Conservation (phyloP, 78 protist genomes). For the Dictyostelium brefeldianum region DNA sequence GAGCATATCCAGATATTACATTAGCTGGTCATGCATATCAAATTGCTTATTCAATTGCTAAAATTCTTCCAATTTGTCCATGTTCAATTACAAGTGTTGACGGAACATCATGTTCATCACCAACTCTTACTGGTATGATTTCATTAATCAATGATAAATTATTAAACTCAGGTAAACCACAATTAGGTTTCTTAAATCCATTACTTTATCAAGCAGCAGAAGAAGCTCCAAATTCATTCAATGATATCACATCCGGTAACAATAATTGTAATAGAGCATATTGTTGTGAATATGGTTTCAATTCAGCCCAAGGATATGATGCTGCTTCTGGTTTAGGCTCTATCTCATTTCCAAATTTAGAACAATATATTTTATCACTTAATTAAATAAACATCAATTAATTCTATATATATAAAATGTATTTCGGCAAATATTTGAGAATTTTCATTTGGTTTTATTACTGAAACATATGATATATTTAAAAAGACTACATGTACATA, state of each 20-base stretch:
- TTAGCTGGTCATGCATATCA: conserved; percentile 64
- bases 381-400: not conserved
- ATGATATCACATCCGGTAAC: conserved; percentile 85
- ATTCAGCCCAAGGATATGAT: conserved; percentile 67
- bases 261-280: conserved; percentile 79
- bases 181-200: conserved; percentile 91
- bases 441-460: too few species aligned
- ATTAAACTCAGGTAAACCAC: conserved; percentile 34
- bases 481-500: too few species aligned
- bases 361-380: conserved; percentile 19
- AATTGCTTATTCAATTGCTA: not conserved
- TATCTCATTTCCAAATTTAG: conserved; percentile 21
- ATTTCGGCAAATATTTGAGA: too few species aligned
- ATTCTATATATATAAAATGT: not conserved
- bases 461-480: too few species aligned
- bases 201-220: conserved; percentile 79
- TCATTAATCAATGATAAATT: conserved; percentile 86
- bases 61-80: conserved; percentile 36
- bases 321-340: conserved; percentile 76
- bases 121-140: conserved; percentile 86
- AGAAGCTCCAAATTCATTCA: conserved; percentile 77
- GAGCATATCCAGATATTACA: conserved; percentile 78
- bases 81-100: conserved; percentile 48
- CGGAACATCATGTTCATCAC: conserved; percentile 88
- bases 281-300: conserved; percentile 77